A percentile compares a stretch with the other conserved stretches of the same genome.
Conservation (phyloP, 164 flowering plant genomes). For the Nymphaea colorata region DNA sequence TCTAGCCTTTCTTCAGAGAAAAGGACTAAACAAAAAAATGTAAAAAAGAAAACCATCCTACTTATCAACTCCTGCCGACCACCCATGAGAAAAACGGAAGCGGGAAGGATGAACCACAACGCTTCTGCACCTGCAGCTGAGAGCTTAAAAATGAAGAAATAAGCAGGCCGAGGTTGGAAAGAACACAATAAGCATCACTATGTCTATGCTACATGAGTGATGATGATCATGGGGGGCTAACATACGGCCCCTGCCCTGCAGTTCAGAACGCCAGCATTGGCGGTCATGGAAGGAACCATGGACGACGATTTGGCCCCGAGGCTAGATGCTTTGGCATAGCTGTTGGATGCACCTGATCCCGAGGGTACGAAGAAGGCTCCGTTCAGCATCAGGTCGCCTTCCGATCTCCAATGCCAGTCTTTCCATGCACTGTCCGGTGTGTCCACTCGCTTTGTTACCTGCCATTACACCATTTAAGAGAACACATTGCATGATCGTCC, state of each 20-base stretch:
- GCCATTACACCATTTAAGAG: not conserved
- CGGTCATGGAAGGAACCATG: slow-evolving; percentile 18
- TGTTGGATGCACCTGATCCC: slow-evolving; percentile 15
- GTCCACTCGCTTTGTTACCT: slow-evolving; percentile 1
- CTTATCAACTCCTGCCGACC: no score
- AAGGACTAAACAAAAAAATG: no score
- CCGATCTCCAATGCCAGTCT: slow-evolving; percentile 11
- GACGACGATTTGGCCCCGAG: slow-evolving; percentile 21
- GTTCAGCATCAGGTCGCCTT: slow-evolving; percentile 15
- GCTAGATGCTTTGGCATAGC: slow-evolving; percentile 21
- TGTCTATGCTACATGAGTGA: not conserved
- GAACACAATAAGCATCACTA: no score
- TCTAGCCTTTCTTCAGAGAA: no score
- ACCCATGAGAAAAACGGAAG: no score
- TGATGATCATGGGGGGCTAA: not conserved
- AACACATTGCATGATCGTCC: no score
- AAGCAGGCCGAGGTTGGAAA: not conserved
- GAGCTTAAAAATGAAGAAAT: not conserved
- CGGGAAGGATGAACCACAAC: not conserved
- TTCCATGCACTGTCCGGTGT: slow-evolving; percentile 4
- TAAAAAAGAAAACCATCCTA: no score
- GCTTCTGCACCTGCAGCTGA: not conserved
- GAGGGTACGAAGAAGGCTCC: slow-evolving; percentile 25
- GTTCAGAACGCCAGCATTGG: slow-evolving; percentile 15
- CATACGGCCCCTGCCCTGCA: slow-evolving; percentile 1